A percentile compares a stretch with the other conserved stretches of the same genome.
Evolutionary conservation across 192 early-diverging fungal species (phyloP).

Genomic region (Haplosporangium gracile): DNA sequence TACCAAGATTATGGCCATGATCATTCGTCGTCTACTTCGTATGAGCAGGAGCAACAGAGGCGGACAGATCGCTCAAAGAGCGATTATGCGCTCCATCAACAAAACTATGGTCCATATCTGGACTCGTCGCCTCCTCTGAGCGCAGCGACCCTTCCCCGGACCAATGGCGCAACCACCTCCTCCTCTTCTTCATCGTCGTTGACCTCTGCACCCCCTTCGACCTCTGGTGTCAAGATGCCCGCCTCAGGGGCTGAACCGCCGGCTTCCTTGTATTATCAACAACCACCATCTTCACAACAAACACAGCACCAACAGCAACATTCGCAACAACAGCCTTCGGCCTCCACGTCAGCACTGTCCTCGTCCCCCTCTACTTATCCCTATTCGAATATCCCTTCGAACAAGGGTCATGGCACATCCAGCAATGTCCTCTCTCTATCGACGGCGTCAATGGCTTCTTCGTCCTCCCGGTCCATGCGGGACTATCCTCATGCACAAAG

Average conservation of each 20-base stretch:
- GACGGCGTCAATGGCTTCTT: constrained; percentile 4
- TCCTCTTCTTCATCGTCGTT: constrained; percentile 10
- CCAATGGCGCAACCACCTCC: not conserved
- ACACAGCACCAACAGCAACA: constrained; percentile 4
- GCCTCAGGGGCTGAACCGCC: constrained; percentile 7
- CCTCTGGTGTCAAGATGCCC: not conserved
- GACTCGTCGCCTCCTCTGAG: constrained; percentile 24
- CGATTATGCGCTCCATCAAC: constrained; percentile 54
- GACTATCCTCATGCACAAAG: constrained; percentile 25
- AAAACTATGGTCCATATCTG: constrained; percentile 46
- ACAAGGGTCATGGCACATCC: not conserved
- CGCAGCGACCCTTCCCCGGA: constrained; percentile 10
- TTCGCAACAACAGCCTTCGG: not conserved
- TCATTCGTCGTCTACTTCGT: constrained; percentile 1
- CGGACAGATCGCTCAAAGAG: constrained; percentile 47
- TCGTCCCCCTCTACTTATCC: constrained; percentile 18
- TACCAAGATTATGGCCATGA: constrained; percentile 29
- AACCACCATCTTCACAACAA: not conserved
- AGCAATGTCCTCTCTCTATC: not conserved
- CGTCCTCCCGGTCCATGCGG: constrained; percentile 27
- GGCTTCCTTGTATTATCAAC: constrained; percentile 19
- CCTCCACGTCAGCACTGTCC: constrained; percentile 18
- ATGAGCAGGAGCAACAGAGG: constrained; percentile 25
- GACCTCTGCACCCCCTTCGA: constrained; percentile 2
- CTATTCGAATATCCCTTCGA: not conserved